Percentiles rank a stretch among this genome's conserved stretches.
Evolutionary conservation across 345 rosid genomes (phyloP).

Genomic region (Capsella bursapastoris): DNA sequence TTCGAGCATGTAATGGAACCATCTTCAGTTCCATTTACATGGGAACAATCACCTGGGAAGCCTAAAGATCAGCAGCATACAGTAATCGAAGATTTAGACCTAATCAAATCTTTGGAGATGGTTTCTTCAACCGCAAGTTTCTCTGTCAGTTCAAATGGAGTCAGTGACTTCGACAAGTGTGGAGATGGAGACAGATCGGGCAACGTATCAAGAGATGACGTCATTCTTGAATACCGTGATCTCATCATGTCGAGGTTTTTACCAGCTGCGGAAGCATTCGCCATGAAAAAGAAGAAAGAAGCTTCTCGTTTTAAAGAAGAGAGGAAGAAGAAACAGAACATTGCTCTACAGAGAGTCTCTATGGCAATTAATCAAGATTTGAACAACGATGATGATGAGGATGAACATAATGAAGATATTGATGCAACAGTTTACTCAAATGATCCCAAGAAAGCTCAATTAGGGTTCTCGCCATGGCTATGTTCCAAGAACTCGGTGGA

Average conservation of each 20-base stretch:
- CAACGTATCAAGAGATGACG: conserved; percentile 40
- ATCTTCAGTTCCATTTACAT: conserved; percentile 74
- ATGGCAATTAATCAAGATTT: conserved; percentile 41
- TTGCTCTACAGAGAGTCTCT: conserved; percentile 35
- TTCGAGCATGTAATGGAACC: conserved; percentile 79
- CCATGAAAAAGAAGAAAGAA: conserved; percentile 64
- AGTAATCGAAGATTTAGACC: conserved; percentile 28
- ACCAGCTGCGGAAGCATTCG: conserved; percentile 89
- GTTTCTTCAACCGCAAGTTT: conserved; percentile 58
- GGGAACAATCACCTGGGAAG: conserved; percentile 84
- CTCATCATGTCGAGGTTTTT: conserved; percentile 92
- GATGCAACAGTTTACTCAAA: conserved; percentile 2
- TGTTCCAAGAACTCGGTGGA: conserved; percentile 40
- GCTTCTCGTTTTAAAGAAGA: conserved; percentile 51
- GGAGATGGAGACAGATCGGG: conserved; percentile 32
- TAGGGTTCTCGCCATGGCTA: conserved; percentile 29
- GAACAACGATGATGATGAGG: neutral
- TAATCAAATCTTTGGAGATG: conserved; percentile 47
- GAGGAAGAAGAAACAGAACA: conserved; percentile 46
- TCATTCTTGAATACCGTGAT: conserved; percentile 63
- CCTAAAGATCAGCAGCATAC: conserved; percentile 48
- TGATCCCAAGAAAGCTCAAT: conserved; percentile 29
- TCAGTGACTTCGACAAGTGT: conserved; percentile 19
- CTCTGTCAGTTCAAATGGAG: conserved; percentile 62
- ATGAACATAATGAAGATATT: conserved; percentile 1